phyloP scores from a whole-genome alignment of 495 filamentous ascomycete species.

The Letharia lupina region DNA sequence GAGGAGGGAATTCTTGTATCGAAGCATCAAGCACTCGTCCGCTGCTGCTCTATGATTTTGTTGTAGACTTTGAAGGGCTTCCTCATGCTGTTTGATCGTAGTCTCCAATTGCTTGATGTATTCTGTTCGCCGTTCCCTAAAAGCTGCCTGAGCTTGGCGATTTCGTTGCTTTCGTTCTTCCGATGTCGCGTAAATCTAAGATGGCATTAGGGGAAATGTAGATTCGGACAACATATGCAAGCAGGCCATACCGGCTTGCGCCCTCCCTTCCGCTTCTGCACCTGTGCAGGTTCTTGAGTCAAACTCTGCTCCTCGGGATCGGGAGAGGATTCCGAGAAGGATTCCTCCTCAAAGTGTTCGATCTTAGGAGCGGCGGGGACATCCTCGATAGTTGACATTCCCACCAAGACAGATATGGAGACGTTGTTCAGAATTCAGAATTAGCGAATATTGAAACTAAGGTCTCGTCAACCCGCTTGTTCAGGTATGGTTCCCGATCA shows the following conservation, averaged over 20 bases:
- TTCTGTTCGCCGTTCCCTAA: constrained; percentile 91
- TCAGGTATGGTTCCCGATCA: constrained; percentile 15
- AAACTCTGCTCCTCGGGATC: constrained; percentile 51
- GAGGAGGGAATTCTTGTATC: constrained; percentile 95
- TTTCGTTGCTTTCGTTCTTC: constrained; percentile 98
- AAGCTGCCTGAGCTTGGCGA: constrained; percentile 92
- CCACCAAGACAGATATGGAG: neutral
- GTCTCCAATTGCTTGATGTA: constrained; percentile 99
- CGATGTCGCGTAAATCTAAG: constrained; percentile 91
- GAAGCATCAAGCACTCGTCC: constrained; percentile 95
- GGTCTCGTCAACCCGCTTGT: constrained; percentile 1
- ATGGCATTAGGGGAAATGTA: constrained; percentile 9
- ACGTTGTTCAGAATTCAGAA: neutral
- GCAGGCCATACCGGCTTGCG: constrained; percentile 78
- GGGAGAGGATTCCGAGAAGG: constrained; percentile 45
- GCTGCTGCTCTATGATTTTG: constrained; percentile 90
- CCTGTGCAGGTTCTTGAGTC: constrained; percentile 49
- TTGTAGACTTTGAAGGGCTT: constrained; percentile 81
- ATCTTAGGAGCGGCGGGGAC: constrained; percentile 37
- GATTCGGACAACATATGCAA: neutral
- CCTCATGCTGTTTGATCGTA: constrained; percentile 95
- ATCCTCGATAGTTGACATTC: constrained; percentile 25
- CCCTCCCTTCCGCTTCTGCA: constrained; percentile 90
- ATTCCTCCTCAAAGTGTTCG: constrained; percentile 38
- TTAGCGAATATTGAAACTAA: neutral